Evolutionary conservation across 768 basidiomycete genomes (phyloP).

Genomic region (Termitomyces sp.): DNA sequence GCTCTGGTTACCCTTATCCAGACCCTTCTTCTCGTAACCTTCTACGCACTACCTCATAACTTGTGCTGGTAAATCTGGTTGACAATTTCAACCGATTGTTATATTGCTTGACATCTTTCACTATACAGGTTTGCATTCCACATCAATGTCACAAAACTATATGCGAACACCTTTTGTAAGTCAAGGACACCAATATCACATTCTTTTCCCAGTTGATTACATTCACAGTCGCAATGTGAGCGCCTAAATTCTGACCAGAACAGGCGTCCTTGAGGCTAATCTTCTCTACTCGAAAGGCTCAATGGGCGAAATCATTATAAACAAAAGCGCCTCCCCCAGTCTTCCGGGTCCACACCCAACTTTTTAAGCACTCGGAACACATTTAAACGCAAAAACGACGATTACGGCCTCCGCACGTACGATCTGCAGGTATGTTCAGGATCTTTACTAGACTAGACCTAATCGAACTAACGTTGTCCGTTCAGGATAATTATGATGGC

Average conservation of each 20-base stretch:
- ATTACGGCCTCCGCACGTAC: not conserved
- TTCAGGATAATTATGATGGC: not conserved
- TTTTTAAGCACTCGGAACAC: not conserved
- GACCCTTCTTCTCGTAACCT: conserved; percentile 34
- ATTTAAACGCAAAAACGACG: not conserved
- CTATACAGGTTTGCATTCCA: conserved; percentile 41
- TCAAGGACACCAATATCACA: not conserved
- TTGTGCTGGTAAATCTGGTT: conserved; percentile 30
- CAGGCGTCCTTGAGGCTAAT: not conserved
- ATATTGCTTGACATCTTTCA: not conserved
- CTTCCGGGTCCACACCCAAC: not conserved
- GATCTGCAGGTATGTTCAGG: not conserved
- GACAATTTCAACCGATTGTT: not conserved
- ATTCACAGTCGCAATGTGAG: conserved; percentile 31
- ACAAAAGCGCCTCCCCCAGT: not conserved
- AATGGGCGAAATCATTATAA: conserved; percentile 19
- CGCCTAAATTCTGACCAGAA: no score
- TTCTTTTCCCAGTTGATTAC: conserved; percentile 13
- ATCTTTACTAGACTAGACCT: no score
- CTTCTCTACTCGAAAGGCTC: conserved; percentile 10
- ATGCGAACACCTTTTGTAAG: conserved; percentile 49
- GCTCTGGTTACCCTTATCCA: conserved; percentile 43
- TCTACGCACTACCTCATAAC: conserved; percentile 30
- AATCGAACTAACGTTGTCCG: not conserved
- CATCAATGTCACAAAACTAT: conserved; percentile 44